A percentile compares a stretch with the other conserved stretches of the same genome.
phyloP scores from a whole-genome alignment of 257 asterid species.

The Salvia rosmarinus region DNA sequence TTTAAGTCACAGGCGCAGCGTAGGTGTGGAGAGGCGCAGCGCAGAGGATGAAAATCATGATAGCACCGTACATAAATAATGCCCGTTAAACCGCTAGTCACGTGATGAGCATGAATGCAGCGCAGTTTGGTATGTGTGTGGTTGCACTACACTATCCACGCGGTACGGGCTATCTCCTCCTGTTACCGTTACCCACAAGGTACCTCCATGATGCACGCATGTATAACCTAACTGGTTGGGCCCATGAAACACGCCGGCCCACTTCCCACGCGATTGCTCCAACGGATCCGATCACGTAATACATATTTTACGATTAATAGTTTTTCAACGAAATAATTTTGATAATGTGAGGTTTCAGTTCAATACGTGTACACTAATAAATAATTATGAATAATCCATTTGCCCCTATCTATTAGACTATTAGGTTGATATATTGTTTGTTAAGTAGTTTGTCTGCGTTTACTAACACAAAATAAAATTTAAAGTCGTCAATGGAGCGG shows the following conservation, averaged over 20 bases:
- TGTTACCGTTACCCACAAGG: neutral
- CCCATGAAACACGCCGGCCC: constrained; percentile 39
- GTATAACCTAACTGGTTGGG: constrained; percentile 27
- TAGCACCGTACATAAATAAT: neutral
- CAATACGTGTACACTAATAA: no score
- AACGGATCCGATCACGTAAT: neutral
- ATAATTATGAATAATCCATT: no score
- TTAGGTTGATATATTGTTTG: no score
- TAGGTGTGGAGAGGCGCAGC: neutral
- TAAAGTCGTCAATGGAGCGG: no score
- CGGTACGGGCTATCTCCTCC: neutral
- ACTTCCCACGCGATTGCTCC: constrained; percentile 30
- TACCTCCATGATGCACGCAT: constrained; percentile 27
- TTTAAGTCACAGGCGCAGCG: neutral
- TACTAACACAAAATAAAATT: no score
- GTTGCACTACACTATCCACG: constrained; percentile 29
- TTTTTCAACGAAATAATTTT: no score
- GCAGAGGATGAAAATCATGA: neutral
- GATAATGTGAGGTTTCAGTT: no score
- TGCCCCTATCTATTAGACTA: no score
- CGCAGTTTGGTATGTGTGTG: constrained; percentile 8
- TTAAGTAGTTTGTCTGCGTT: no score
- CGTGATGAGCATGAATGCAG: constrained; percentile 27
- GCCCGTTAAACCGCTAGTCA: constrained; percentile 10
- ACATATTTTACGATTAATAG: neutral